Conservation (phyloP, 108 stramenopile species). For the Skeletonema potamos region DNA sequence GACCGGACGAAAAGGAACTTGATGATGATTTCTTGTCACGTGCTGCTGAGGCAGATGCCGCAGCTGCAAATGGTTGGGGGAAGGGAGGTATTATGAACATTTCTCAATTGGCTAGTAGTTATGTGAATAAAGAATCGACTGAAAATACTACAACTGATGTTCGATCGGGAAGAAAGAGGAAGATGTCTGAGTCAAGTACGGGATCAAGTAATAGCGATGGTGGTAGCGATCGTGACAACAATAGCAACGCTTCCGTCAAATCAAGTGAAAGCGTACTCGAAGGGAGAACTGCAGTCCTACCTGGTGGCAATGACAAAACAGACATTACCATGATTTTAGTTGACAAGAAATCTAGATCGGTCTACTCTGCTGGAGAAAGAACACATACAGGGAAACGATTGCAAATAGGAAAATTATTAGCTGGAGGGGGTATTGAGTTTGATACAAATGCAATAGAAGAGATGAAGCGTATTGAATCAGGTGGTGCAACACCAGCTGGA, state of each 20-base stretch:
- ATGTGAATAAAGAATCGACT: background rate
- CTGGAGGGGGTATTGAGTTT: slow-evolving; percentile 13
- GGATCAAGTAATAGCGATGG: slow-evolving; percentile 7
- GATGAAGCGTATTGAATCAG: slow-evolving; percentile 15
- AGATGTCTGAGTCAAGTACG: slow-evolving; percentile 6
- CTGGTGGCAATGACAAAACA: slow-evolving; percentile 14
- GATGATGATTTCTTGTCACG: slow-evolving; percentile 44
- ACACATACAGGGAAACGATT: slow-evolving; percentile 46
- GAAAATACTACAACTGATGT: background rate
- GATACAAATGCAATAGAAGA: slow-evolving; percentile 7
- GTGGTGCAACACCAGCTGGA: background rate
- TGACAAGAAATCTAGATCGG: slow-evolving; percentile 45
- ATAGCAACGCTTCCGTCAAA: background rate
- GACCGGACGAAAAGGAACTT: slow-evolving; percentile 34
- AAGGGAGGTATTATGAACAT: slow-evolving; percentile 3
- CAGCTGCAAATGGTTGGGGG: background rate
- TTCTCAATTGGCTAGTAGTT: slow-evolving; percentile 22
- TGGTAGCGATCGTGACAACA: slow-evolving; percentile 8
- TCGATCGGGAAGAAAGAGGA: slow-evolving; percentile 2
- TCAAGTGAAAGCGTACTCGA: slow-evolving; percentile 43
- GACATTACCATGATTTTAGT: slow-evolving; percentile 46
- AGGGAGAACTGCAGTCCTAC: slow-evolving; percentile 46
- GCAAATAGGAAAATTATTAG: slow-evolving; percentile 46
- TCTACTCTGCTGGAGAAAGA: slow-evolving; percentile 56
- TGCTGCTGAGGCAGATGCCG: background rate